Base-by-base conservation (phyloP, 306 rosid species). In the Begonia loranthoides region DNA sequence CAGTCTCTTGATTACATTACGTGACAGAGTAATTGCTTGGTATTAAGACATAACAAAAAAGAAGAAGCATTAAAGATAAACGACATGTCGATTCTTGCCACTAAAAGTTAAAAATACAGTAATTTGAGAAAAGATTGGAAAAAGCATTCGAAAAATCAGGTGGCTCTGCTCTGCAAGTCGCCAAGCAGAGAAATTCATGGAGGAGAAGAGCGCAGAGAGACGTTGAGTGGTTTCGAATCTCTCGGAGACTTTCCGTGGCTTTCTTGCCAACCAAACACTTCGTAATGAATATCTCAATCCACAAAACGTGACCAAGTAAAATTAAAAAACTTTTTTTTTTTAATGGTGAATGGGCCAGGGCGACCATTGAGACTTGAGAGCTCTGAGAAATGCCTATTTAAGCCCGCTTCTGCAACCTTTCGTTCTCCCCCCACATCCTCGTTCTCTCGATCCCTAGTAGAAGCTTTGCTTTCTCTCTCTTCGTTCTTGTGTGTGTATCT, bases 371-470 rank as follows among this genome's bases (percentile, higher is more conserved):
- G 5, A 28, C 5, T 51, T 41, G 36, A 5, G 5, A 28, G 36
- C 36, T 28, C 9, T 28, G 36, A 28, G 36, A 28, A 28, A 7
- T 15, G 14, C 57, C 65, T 61, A 51, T 61, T 41, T 51, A 61
- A 61, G 13, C 51, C 64, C 56, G 46, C 65, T 57, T 56, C 55
- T 39, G 15, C 72, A 59, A 56, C 64, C 41, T 36, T 14, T 56
- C 72, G 56, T 59, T 54, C 55, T 51, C 51, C 63, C 70, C 41
- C 71, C 50, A 49, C 45, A 51, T 62, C 48, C 52, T 56, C 56
- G 54, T 49, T 24, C 12, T 59, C 59, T 56, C 34, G 54, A 17
- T 17, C 16, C 0, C 43, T 62, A 36, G 0, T 61, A 54, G 7
- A 61, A 49, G 21, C 51, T 55, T 45, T 52, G 55, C 69, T 52